phyloP scores from a whole-genome alignment of 1,139 yeast genomes.

The Keqinozyma sinolaborantium region DNA sequence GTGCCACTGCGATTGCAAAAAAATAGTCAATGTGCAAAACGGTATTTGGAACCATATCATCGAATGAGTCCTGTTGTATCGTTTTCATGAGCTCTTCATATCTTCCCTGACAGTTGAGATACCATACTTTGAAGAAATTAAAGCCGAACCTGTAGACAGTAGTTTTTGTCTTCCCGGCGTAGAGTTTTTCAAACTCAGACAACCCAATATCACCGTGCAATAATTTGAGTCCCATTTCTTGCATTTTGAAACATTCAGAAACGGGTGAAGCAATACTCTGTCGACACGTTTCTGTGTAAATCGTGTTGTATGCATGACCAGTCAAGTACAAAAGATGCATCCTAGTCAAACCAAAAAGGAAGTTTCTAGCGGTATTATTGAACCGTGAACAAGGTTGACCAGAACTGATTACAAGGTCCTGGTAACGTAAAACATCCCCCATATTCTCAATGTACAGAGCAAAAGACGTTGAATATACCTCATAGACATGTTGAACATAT shows the following conservation, averaged over 20 bases:
- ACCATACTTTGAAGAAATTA: slow-evolving; percentile 4
- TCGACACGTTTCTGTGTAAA: slow-evolving; percentile 1
- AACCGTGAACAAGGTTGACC: slow-evolving; percentile 13
- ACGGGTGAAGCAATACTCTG: too few relatives aligned
- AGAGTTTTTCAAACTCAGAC: slow-evolving; percentile 11
- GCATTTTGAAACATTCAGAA: neutral
- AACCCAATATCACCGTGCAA: slow-evolving; percentile 15
- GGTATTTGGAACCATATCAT: slow-evolving; percentile 19
- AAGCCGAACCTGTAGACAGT: slow-evolving; percentile 7
- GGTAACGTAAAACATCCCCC: slow-evolving; percentile 30
- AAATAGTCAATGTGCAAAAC: slow-evolving; percentile 22
- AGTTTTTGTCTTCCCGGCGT: slow-evolving; percentile 3
- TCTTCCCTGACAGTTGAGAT: slow-evolving; percentile 7
- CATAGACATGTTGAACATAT: slow-evolving; percentile 39
- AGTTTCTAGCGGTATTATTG: slow-evolving; percentile 8
- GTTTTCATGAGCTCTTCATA: slow-evolving; percentile 20
- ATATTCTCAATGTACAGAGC: slow-evolving; percentile 46
- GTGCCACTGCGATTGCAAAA: slow-evolving; percentile 6
- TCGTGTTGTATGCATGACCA: slow-evolving; percentile 13
- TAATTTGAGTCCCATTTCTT: slow-evolving; percentile 10
- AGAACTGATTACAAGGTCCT: slow-evolving; percentile 21
- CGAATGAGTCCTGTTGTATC: slow-evolving; percentile 12
- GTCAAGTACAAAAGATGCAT: slow-evolving; percentile 14
- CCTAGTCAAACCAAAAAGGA: slow-evolving; percentile 14
- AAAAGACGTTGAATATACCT: slow-evolving; percentile 38